These are phyloP conservation scores for Tricholoma saponaceum DNA, from an alignment of 768 basidiomycete genomes.

Conservation along the genomic window DNA sequence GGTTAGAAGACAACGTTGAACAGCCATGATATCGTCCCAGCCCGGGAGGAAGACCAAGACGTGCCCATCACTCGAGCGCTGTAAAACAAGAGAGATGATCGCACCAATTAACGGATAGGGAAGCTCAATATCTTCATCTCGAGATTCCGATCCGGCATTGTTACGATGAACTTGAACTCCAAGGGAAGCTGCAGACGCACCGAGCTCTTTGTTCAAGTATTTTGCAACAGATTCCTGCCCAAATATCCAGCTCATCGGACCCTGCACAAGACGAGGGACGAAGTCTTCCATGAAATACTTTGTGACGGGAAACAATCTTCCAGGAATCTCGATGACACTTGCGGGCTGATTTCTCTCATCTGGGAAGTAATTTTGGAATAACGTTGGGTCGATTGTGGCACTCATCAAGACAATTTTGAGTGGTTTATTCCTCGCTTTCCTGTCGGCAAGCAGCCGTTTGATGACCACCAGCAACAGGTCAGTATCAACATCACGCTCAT, in stretches of 20 bases:
- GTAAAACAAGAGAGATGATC: conserved; percentile 73
- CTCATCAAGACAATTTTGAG: conserved; percentile 93
- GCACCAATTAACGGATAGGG: conserved; percentile 81
- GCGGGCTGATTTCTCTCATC: conserved; percentile 58
- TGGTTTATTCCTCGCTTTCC: conserved; percentile 63
- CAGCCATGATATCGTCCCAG: conserved; percentile 82
- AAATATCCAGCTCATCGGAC: conserved; percentile 59
- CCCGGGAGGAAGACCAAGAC: conserved; percentile 91
- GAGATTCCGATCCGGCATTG: conserved; percentile 11
- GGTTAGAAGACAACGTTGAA: conserved; percentile 59
- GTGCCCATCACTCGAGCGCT: conserved; percentile 74
- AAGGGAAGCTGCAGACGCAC: conserved; percentile 20
- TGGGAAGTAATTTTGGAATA: conserved; percentile 88
- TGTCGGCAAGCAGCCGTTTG: conserved; percentile 74
- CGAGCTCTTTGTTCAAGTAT: conserved; percentile 71
- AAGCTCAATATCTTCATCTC: conserved; percentile 63
- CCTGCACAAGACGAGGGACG: conserved; percentile 44
- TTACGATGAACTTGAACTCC: conserved; percentile 19
- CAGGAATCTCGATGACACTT: conserved; percentile 77
- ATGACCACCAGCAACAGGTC: conserved; percentile 87
- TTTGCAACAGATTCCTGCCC: conserved; percentile 62
- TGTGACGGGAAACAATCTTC: conserved; percentile 85
- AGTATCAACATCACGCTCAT: conserved; percentile 93
- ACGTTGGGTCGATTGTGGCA: conserved; percentile 87
- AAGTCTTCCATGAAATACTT: conserved; percentile 82